Evolutionary conservation across 2,329 filamentous ascomycete genomes (phyloP).

Genomic region (Pestalotiopsis sp.): DNA sequence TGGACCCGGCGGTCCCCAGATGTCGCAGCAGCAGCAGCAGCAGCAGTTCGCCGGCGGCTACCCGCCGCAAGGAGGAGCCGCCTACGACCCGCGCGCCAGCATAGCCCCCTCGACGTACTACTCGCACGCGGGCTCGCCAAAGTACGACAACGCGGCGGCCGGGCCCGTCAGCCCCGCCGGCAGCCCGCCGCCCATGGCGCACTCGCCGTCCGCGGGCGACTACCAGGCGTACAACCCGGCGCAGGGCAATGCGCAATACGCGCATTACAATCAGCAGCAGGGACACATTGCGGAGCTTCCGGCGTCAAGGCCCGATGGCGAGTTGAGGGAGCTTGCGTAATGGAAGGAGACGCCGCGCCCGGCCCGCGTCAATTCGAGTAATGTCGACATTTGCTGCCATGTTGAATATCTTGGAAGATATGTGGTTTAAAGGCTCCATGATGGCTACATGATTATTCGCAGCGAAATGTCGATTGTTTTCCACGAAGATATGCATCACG

Average conservation of each 20-base stretch:
- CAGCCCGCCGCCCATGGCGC: conserved; percentile 8
- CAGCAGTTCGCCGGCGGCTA: conserved; percentile 2
- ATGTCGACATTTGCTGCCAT: neutral
- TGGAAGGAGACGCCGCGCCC: neutral
- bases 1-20: neutral
- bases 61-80: neutral
- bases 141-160: neutral
- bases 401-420: no score
- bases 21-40: neutral
- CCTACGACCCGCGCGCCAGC: conserved; percentile 2
- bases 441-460: no score
- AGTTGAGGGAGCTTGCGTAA: conserved; percentile 12
- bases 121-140: neutral
- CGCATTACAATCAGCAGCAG: conserved; percentile 26
- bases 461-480: no score
- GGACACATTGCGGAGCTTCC: conserved; percentile 19
- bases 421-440: no score
- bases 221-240: conserved; percentile 23
- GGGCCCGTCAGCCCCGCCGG: neutral
- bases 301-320: conserved; percentile 1
- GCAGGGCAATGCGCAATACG: conserved; percentile 27
- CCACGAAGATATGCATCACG: no score
- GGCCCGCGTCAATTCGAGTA: neutral
- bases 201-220: neutral
- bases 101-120: conserved; percentile 5